Conservation (phyloP, 1,284 basidiomycete species). For the Marasmius oreades region DNA sequence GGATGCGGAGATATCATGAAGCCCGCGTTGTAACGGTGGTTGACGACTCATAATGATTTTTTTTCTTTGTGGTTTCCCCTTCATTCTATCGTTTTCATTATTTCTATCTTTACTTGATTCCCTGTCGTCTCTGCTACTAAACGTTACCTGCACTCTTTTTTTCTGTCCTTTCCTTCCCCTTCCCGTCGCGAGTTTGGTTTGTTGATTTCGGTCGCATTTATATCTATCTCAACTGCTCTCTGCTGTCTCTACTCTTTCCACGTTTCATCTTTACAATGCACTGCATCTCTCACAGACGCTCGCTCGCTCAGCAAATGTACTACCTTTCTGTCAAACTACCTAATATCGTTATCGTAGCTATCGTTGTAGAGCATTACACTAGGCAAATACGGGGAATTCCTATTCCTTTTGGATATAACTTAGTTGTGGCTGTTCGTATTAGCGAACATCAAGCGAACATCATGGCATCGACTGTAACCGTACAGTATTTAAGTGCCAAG, state of each 20-base stretch:
- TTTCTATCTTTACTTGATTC: conserved; percentile 4
- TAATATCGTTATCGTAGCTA: neutral
- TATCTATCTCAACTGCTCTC: neutral
- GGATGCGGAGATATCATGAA: conserved; percentile 7
- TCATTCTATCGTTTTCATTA: neutral
- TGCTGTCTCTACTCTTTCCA: neutral
- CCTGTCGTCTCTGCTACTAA: neutral
- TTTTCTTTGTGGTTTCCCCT: neutral
- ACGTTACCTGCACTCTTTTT: neutral
- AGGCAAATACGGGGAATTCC: neutral
- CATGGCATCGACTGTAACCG: no score
- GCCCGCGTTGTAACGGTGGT: neutral
- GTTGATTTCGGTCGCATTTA: neutral
- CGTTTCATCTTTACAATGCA: neutral
- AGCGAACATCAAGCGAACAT: no score
- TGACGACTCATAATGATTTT: conserved; percentile 7
- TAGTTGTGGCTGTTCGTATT: no score
- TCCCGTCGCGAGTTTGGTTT: neutral
- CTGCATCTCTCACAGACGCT: neutral
- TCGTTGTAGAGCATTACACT: neutral
- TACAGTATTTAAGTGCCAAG: no score
- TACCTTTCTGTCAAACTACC: neutral
- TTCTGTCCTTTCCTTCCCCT: no score
- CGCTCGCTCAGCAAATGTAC: neutral
- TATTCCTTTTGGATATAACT: no score